Evolutionary conservation across 163 green algal genomes (phyloP), one percentile per base, ranked within the genome.

Genomic region (Smithsoniella earleae): DNA sequence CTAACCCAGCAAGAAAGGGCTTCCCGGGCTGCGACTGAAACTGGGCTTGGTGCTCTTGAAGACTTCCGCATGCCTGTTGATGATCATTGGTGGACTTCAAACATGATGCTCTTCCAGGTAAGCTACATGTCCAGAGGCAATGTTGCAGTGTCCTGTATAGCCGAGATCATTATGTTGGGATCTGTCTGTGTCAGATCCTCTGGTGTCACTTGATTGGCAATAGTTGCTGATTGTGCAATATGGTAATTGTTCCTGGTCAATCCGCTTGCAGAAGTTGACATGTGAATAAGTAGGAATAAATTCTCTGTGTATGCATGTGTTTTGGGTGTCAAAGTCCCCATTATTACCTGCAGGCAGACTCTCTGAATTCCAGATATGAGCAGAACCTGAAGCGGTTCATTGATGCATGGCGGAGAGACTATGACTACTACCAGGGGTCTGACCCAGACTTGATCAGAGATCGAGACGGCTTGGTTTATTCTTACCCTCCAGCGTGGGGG

Each of bases 71-170:
- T 64, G 25, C 25, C 49, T 6, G 49, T 64, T 6, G 49, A 64
- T 27, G 49, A 64, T 27, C 49, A 64, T 27, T 64, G 49, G 49
- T 64, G 49, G 49, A 64, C 33, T 25, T 25, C 49, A 25, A 64
- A 64, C 49, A 27, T 64, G 49, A 25, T 64, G 6, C 49, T 64
- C 49, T 64, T 64, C 49, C 49, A 64, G n/a, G n/a, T n/a, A n/a
- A n/a, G n/a, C n/a, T n/a, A n/a, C n/a, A n/a, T n/a, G n/a, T n/a
- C n/a, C n/a, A n/a, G n/a, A n/a, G n/a, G n/a, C n/a, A n/a, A n/a
- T n/a, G n/a, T n/a, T n/a, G n/a, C n/a, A n/a, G n/a, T n/a, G n/a
- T n/a, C n/a, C n/a, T n/a, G n/a, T n/a, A n/a, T n/a, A n/a, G n/a
- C n/a, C n/a, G n/a, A n/a, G n/a, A n/a, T n/a, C n/a, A n/a, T n/a